Evolutionary conservation across 2,329 filamentous ascomycete genomes (phyloP), one percentile per base, ranked within the genome.

Genomic region (Kalaharituber pfeilii): DNA sequence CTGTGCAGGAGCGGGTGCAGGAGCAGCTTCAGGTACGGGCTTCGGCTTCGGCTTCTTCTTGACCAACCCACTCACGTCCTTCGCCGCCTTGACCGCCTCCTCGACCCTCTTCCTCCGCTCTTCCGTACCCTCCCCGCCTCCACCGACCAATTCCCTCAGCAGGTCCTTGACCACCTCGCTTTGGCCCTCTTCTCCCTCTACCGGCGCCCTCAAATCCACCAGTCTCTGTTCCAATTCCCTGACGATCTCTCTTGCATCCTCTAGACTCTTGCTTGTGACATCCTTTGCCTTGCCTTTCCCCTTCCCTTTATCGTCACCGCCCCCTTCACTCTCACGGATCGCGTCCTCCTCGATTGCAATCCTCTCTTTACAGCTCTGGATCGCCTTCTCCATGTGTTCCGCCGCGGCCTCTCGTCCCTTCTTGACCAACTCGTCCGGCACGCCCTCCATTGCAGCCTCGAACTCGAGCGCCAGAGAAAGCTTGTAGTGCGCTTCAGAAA

Each of bases 401-500:
- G 60, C 60, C 1, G 62, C 62, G 15, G 58, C 55, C 13, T 63
- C 57, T 66, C 67, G 18, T 71, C 77, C 5, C 69, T 82, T 6
- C 67, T 69, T 22, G 69, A 75, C 6, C 72, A 83, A 57, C 67
- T 82, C 49, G 39, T 72, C 2, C 76, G 82, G 61, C 76, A 73
- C 62, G 75, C 82, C 58, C 66, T 83, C 22, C 1, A 56, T 58
- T 6, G 60, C 58, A 5, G 60, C 59, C 3, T 86, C 86, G 63
- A 96, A 96, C 66, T 98, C 91, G 26, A 98, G 76, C 0, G 91
- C 91, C 15, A 98, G 77, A 0, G 89, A 94, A 25, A 98, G 80
- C 70, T 95, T 96, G 73, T 84, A 98, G 71, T 98, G 87, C 15
- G 86, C 89, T 71, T 98, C 91, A 42, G 91, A 89, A 54, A 96